These are phyloP conservation scores for Helichrysum umbraculigerum DNA, from an alignment of 129 eudicot genomes.

Conservation along the genomic window DNA sequence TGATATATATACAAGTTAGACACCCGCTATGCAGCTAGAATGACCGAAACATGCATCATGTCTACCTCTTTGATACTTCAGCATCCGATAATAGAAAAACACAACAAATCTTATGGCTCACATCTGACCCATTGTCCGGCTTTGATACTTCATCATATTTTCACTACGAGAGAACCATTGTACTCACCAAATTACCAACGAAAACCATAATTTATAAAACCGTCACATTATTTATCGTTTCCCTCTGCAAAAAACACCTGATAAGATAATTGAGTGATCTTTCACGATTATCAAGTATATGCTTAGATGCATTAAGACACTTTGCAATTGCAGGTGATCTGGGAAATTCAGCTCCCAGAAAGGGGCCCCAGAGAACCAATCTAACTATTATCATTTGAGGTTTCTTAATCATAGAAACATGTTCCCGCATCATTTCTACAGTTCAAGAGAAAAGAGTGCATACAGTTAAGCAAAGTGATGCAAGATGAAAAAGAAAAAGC, in stretches of 20 bases:
- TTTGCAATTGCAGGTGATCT: not conserved
- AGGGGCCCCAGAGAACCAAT: not conserved
- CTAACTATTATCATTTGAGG: not conserved
- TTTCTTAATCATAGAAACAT: not conserved
- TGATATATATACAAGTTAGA: not conserved
- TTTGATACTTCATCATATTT: not conserved
- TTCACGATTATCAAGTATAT: too few species aligned
- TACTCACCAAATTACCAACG: not conserved
- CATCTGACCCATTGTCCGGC: not conserved
- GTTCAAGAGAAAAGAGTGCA: slow-evolving; percentile 3
- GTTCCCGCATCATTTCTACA: not conserved
- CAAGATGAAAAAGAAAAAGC: not conserved
- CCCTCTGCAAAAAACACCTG: too few species aligned
- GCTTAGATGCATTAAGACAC: too few species aligned
- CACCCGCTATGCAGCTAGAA: not conserved
- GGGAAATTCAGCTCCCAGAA: not conserved
- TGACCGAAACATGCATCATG: not conserved
- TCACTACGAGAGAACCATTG: not conserved
- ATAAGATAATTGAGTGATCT: too few species aligned
- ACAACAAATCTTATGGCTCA: not conserved
- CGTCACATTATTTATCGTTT: too few species aligned
- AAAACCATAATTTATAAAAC: too few species aligned
- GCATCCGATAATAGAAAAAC: not conserved
- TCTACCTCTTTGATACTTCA: not conserved
- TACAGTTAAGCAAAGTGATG: slow-evolving; percentile 16